Base-by-base conservation (phyloP, 768 basidiomycete species). In the Mycena chlorophos region DNA sequence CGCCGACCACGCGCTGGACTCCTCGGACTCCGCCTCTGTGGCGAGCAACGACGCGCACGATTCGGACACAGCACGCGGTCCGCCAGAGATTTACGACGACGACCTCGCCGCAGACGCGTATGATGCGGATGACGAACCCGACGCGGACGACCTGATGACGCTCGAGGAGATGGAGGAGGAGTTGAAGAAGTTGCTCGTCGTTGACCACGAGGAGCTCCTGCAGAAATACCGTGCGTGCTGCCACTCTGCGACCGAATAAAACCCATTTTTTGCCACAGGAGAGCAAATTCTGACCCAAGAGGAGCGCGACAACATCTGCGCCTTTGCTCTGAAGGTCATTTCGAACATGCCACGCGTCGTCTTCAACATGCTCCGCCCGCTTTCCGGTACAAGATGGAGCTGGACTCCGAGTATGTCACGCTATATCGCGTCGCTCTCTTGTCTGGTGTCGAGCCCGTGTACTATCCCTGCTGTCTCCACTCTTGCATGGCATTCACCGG, bases 391-490 rank as follows among this genome's bases (percentile, higher is more conserved):
- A 63, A 68, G 20, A 34, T 71, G 16, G 37, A 63, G 4, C 60
- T 73, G 10, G 40, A 53, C 8, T 71, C 70, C 0, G 60, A 68
- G 22, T 72, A 62, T 50, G 57, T 64, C 2, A 68, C 68, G 20
- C 30, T 64, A 3, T 55, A 61, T 5, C 27, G 28, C 16, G 29
- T 56, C 19, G 25, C 49, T 10, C 47, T 51, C 22, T 4, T 56
- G 13, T 56, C 50, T 0, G 55, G 49, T 4, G 20, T 56, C 19
- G 52, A 51, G 49, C 31, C 50, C 1, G 50, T 39, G 19, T 28
- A 13, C 8, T 75, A 67, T 61, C 62, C 79, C 61, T 79, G 77
- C 60, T 82, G 80, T 62, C 47, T 64, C 22, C 73, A 75, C 48
- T 75, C 73, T 0, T 81, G 80, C 57, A 63, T 63, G 49, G 71